phyloP scores from a whole-genome alignment of 1,284 basidiomycete genomes.

The Ganoderma boninense region DNA sequence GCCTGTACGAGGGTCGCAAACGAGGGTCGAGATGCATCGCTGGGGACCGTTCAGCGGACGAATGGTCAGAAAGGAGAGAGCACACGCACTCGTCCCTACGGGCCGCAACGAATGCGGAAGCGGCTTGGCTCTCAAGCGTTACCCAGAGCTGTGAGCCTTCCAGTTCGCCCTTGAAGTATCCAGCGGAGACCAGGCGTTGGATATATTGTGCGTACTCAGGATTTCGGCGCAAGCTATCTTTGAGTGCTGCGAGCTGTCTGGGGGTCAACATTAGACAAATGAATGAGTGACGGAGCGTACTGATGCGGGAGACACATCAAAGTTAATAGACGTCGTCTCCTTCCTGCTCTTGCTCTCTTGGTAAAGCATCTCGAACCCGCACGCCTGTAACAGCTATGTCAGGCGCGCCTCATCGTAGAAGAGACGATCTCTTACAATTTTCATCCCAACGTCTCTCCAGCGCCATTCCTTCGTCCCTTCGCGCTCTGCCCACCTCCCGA shows the following conservation, averaged over 20 bases:
- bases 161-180: constrained; percentile 81
- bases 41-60: constrained; percentile 38
- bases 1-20: constrained; percentile 78
- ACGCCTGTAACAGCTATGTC: constrained; percentile 60
- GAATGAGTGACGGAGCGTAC: constrained; percentile 47
- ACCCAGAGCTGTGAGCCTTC: constrained; percentile 83
- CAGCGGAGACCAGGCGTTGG: constrained; percentile 63
- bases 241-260: constrained; percentile 63
- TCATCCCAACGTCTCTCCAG: constrained; percentile 89
- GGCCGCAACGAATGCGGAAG: constrained; percentile 68
- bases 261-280: constrained; percentile 9
- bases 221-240: constrained; percentile 70
- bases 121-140: constrained; percentile 75
- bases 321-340: constrained; percentile 45
- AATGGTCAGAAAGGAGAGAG: background rate
- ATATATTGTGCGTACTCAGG: constrained; percentile 76
- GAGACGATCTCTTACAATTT: constrained; percentile 66
- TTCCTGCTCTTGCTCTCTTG: constrained; percentile 74
- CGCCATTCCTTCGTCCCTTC: constrained; percentile 73
- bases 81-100: constrained; percentile 65
- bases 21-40: constrained; percentile 67
- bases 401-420: background rate
- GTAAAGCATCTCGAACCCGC: constrained; percentile 95
- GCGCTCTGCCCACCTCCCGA: constrained; percentile 76
- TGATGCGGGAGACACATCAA: constrained; percentile 52